Evolutionary conservation across 257 asterid genomes (phyloP).

Genomic region (Lycium ferocissimum): DNA sequence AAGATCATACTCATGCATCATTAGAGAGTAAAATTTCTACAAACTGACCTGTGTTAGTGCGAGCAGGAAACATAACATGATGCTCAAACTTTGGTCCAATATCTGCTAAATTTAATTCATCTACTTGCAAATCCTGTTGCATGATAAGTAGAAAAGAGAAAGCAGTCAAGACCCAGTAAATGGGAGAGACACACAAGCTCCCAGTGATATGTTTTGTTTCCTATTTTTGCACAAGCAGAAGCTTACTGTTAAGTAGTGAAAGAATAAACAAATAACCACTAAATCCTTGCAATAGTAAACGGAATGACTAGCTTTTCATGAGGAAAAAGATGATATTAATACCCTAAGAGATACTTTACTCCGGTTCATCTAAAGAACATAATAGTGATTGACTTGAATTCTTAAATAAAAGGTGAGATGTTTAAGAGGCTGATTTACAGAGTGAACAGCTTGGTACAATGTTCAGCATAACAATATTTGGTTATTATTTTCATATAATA

Average conservation of each 20-base stretch:
- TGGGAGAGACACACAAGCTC: not conserved
- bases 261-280: not conserved
- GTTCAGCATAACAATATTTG: not conserved
- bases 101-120: constrained; percentile 71
- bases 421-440: not conserved
- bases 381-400: not conserved
- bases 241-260: not conserved
- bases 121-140: constrained; percentile 72
- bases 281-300: not conserved
- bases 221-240: constrained; percentile 8
- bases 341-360: not conserved
- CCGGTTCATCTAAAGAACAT: constrained; percentile 12
- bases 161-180: not conserved
- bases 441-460: not conserved
- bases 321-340: not conserved
- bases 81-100: constrained; percentile 92
- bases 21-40: not conserved
- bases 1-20: constrained; percentile 1
- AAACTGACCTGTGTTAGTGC: constrained; percentile 85
- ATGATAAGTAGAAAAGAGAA: constrained; percentile 23
- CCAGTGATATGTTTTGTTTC: not conserved
- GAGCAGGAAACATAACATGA: constrained; percentile 81
- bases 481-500: not conserved
- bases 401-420: not conserved
- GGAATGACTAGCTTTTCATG: constrained; percentile 8